Evolutionary conservation across 768 basidiomycete species (phyloP), one percentile per base, ranked within the genome.

Genomic region (Calocera cornea): DNA sequence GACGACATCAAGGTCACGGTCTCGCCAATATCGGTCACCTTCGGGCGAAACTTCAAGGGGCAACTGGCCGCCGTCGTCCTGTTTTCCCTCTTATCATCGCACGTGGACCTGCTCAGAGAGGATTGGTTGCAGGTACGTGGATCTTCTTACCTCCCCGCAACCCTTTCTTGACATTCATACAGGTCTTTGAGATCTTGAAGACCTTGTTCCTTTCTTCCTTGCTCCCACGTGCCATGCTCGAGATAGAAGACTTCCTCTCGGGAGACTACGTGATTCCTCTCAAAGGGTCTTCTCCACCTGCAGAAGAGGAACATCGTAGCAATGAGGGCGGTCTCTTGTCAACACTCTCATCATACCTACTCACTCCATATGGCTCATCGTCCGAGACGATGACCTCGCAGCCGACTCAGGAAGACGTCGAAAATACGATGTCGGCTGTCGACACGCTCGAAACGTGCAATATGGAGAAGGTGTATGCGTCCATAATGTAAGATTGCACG

Each of bases 121-220:
- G 95, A 95, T 29, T 99, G 97, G 97, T 87, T 85, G 2, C 89
- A 92, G 80, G 90, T 92, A 70, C 70, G 80, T 19, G 44, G 8
- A 47, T 47, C 3, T 69, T 64, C 34, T 16, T 31, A 29, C 17
- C 27, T 7, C 27, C 50, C 68, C 36, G 63, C 34, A 34, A 67
- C 24, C 29, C 44, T 38, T 41, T 31, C 24, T 27, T 22, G 41
- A 40, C 29, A 64, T 64, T 41, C 40, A 14, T 19, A 22, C 74
- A 97, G 90, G 92, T 99, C 66, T 97, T 99, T 72, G 95, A 98
- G 76, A 97, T 98, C 87, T 95, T 95, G 78, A 89, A 95, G 73
- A 97, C 94, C 36, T 80, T 99, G 27, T 99, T 98, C 78, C 77
- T 97, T 54, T 90, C 98, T 75, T 95, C 95, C 19, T 81, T 98